phyloP scores from a whole-genome alignment of 805 yeast species.

The Candida nitratophila region DNA sequence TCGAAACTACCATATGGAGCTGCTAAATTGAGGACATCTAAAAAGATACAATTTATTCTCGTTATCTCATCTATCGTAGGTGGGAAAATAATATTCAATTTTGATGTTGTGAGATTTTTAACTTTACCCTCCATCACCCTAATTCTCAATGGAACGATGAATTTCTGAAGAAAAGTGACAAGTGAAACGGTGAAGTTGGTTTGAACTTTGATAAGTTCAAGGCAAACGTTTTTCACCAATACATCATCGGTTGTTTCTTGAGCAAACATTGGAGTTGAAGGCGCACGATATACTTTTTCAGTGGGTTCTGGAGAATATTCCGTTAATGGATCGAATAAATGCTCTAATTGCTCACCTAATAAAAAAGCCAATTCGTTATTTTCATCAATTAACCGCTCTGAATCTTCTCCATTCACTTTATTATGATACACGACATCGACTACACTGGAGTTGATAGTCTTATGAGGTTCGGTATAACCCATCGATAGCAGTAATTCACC shows the following conservation, averaged over 20 bases:
- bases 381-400: conserved; percentile 56
- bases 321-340: conserved; percentile 78
- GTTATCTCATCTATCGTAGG: conserved; percentile 95
- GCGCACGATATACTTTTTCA: conserved; percentile 62
- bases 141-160: conserved; percentile 71
- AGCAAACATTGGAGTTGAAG: conserved; percentile 23
- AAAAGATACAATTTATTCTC: conserved; percentile 77
- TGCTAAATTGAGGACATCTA: conserved; percentile 68
- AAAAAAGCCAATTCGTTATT: conserved; percentile 73
- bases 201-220: conserved; percentile 66
- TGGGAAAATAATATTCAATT: conserved; percentile 76
- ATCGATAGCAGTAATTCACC: conserved; percentile 48
- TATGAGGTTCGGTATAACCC: conserved; percentile 49
- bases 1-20: conserved; percentile 66
- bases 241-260: conserved; percentile 26
- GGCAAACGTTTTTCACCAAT: conserved; percentile 45
- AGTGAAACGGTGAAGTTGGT: conserved; percentile 65
- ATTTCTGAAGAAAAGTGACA: conserved; percentile 70
- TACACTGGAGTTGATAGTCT: conserved; percentile 35
- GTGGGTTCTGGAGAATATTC: conserved; percentile 92
- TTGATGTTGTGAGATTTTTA: conserved; percentile 48
- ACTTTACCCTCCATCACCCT: conserved; percentile 52
- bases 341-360: conserved; percentile 82
- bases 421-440: conserved; percentile 70
- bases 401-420: conserved; percentile 4